Evolutionary conservation across 768 basidiomycete species (phyloP).

Genomic region (Mycena amicta): DNA sequence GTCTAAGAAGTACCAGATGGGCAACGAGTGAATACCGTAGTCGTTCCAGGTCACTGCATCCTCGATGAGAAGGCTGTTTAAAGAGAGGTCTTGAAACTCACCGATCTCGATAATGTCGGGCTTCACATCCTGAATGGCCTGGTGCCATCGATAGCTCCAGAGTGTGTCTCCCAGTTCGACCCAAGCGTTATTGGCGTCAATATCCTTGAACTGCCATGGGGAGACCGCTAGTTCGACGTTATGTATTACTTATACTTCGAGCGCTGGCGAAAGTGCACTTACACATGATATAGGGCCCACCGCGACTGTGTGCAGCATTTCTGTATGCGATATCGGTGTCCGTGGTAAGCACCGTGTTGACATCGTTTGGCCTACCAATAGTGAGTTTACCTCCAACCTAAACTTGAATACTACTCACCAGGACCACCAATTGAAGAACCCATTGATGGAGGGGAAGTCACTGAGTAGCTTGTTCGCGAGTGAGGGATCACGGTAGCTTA

Average conservation of each 20-base stretch:
- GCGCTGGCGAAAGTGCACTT: too few relatives aligned
- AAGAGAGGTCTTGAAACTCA: neutral
- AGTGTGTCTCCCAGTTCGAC: constrained; percentile 28
- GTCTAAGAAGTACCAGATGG: constrained; percentile 25
- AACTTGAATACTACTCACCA: constrained; percentile 26
- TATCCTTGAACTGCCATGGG: constrained; percentile 31
- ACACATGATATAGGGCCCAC: constrained; percentile 34
- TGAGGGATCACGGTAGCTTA: constrained; percentile 27
- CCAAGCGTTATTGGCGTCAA: constrained; percentile 26
- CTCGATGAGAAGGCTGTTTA: too few relatives aligned
- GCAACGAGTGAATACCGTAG: constrained; percentile 25
- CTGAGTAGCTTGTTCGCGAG: constrained; percentile 23
- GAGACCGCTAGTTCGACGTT: constrained; percentile 22
- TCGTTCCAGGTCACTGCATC: constrained; percentile 23
- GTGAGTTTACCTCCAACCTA: too few relatives aligned
- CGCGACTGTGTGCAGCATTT: constrained; percentile 21
- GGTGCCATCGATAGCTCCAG: constrained; percentile 32
- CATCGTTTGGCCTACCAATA: constrained; percentile 24
- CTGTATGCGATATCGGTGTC: constrained; percentile 32
- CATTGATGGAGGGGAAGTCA: constrained; percentile 30
- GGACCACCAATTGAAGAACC: constrained; percentile 39
- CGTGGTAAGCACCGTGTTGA: constrained; percentile 24
- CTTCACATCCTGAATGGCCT: constrained; percentile 27
- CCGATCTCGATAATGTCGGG: constrained; percentile 29
- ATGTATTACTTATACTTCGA: too few relatives aligned